Evolutionary conservation across 2,329 filamentous ascomycete species (phyloP).

Genomic region (Xylariaceae sp.): DNA sequence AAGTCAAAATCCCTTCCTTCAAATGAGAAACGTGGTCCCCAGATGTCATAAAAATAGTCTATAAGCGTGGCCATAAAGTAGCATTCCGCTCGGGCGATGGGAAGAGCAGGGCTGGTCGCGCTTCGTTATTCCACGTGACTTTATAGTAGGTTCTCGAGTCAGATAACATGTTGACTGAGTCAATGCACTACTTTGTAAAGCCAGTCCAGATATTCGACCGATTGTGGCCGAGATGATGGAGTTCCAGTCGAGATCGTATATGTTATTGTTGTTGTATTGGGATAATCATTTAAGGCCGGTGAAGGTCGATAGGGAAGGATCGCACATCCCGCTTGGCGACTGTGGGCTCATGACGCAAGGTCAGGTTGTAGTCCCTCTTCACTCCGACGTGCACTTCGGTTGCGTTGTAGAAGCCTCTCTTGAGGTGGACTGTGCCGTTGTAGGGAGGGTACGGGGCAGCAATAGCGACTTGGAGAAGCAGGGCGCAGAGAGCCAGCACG

Average conservation of each 20-base stretch:
- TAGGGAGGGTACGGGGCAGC: slow-evolving; percentile 23
- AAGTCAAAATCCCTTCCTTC: slow-evolving; percentile 15
- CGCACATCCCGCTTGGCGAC: slow-evolving; percentile 21
- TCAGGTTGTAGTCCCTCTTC: slow-evolving; percentile 14
- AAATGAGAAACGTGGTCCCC: slow-evolving; percentile 5
- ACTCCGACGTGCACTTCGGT: slow-evolving; percentile 1
- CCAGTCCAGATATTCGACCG: neutral
- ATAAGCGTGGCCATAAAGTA: slow-evolving; percentile 20
- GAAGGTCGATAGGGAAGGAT: slow-evolving; percentile 26
- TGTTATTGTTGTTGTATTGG: neutral
- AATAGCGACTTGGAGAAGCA: slow-evolving; percentile 24
- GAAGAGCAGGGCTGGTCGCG: neutral
- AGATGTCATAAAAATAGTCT: slow-evolving; percentile 19
- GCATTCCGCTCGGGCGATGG: slow-evolving; percentile 4
- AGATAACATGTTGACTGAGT: neutral
- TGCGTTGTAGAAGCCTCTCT: slow-evolving; percentile 14
- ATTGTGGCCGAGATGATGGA: neutral
- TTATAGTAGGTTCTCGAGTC: neutral
- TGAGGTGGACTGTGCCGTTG: slow-evolving; percentile 16
- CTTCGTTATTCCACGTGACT: neutral
- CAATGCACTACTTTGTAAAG: neutral
- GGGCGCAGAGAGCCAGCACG: slow-evolving; percentile 26
- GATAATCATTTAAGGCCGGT: slow-evolving; percentile 20
- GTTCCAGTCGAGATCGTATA: slow-evolving; percentile 3
- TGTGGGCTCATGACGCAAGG: slow-evolving; percentile 3